Percentiles rank a stretch among this genome's conserved stretches.
phyloP scores from a whole-genome alignment of 1,284 basidiomycete genomes.

The Fomitopsis pinicola region DNA sequence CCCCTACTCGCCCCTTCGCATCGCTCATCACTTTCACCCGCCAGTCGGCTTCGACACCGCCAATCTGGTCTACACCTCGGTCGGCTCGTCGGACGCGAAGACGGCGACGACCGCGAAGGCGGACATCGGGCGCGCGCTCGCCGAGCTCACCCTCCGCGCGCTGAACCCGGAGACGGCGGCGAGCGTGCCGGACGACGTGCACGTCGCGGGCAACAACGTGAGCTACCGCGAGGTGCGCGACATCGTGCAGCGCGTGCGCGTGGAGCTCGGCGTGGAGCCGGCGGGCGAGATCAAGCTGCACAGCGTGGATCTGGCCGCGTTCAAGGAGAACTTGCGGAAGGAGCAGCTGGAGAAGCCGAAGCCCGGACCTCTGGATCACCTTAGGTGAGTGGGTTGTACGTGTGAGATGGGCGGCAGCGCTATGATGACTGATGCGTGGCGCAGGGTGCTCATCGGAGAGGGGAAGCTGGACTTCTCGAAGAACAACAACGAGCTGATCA shows the following conservation, averaged over 20 bases:
- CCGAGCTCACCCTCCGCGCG: conserved; percentile 23
- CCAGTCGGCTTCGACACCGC: conserved; percentile 24
- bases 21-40: neutral
- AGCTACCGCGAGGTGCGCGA: conserved; percentile 16
- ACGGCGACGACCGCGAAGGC: conserved; percentile 19
- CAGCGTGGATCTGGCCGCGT: conserved; percentile 12
- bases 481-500: conserved; percentile 26
- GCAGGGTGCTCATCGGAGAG: conserved; percentile 23
- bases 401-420: neutral
- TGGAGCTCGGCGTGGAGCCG: conserved; percentile 7
- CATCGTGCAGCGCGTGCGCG: conserved; percentile 12
- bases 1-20: too few species aligned
- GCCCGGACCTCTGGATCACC: neutral
- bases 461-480: conserved; percentile 22
- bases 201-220: conserved; percentile 16
- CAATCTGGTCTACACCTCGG: conserved; percentile 17
- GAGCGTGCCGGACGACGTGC: conserved; percentile 22
- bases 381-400: conserved; percentile 4
- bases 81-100: conserved; percentile 17
- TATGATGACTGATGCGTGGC: neutral
- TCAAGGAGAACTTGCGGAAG: conserved; percentile 11
- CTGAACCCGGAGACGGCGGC: conserved; percentile 15
- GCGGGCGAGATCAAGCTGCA: conserved; percentile 14
- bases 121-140: conserved; percentile 24
- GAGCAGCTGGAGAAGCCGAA: conserved; percentile 8